Base-by-base conservation (phyloP, 441 rosid genomes). In the Gossypium davidsonii region DNA sequence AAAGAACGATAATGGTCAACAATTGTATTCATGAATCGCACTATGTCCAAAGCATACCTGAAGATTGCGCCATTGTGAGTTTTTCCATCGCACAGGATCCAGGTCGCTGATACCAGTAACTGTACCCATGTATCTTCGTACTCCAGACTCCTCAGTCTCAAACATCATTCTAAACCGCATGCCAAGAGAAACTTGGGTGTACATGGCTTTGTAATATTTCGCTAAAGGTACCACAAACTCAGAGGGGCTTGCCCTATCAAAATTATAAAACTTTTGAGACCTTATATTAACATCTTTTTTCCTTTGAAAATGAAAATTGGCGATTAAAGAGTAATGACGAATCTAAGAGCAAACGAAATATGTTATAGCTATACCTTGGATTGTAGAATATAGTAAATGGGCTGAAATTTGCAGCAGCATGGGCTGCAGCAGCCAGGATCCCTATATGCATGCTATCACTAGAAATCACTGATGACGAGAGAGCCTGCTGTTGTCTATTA, bases 81-180 rank as follows among this genome's bases (percentile, higher is more conserved):
- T 82, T 80, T 92, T 94, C 98, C 97, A 94, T 73, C 98, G 78
- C 69, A 90, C 85, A 12, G 91, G 80, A 82, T 94, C 97, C 77
- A 94, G 81, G 77, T 94, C 98, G 68, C 90, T 88, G 68, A 89
- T 86, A 74, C 91, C 90, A 1, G 97, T 94, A 72, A 94, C 78
- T 18, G 98, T 92, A 70, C 98, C 97, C 97, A 92, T 94, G 77
- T 92, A 94, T 71, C 97, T 86, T 20, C 97, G 94, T 18, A 92
- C 88, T 78, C 97, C 97, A 0, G 97, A 94, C 74, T 94, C 98
- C 77, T 94, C 97, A 4, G 34, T 31, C 34, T 31, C 34, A 31
- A 94, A 91, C 93, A 94, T 86, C 98, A 92, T 92, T 83, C 97
- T 82, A 79, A 92, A 89, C 66, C 98, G 86, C 97, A 92, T 90